A percentile compares a stretch with the other conserved stretches of the same genome.
Conservation (phyloP, 352 stramenopile species). For the Phytophthora cactorum region DNA sequence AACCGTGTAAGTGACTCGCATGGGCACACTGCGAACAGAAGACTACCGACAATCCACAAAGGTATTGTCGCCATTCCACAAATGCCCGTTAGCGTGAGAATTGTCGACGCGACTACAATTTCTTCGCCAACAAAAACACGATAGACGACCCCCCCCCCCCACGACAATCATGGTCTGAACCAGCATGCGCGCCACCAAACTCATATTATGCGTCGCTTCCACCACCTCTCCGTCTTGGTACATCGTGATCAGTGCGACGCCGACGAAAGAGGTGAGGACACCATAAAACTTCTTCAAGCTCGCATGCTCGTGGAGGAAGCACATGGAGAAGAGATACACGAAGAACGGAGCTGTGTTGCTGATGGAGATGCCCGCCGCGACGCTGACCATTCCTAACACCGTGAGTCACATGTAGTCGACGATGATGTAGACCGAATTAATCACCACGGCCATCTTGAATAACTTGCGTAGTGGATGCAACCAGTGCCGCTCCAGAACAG, state of each 20-base stretch:
- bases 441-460: neutral
- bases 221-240: constrained; percentile 18
- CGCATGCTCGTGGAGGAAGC: constrained; percentile 43
- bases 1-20: neutral
- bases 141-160: constrained; percentile 41
- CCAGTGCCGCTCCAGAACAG: neutral
- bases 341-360: constrained; percentile 58
- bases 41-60: neutral
- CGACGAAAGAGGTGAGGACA: constrained; percentile 40
- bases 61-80: no score
- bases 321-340: constrained; percentile 60
- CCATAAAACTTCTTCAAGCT: constrained; percentile 37
- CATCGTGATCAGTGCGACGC: constrained; percentile 44
- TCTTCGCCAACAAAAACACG: constrained; percentile 39
- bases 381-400: constrained; percentile 45
- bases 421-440: constrained; percentile 28
- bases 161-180: constrained; percentile 31
- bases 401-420: constrained; percentile 59
- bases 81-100: constrained; percentile 45
- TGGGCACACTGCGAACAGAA: neutral
- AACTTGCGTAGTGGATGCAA: neutral
- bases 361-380: constrained; percentile 47
- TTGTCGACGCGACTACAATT: constrained; percentile 50
- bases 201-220: constrained; percentile 17
- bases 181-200: constrained; percentile 37